Evolutionary conservation across 1,284 basidiomycete genomes (phyloP).

Genomic region (Chiua sp.): DNA sequence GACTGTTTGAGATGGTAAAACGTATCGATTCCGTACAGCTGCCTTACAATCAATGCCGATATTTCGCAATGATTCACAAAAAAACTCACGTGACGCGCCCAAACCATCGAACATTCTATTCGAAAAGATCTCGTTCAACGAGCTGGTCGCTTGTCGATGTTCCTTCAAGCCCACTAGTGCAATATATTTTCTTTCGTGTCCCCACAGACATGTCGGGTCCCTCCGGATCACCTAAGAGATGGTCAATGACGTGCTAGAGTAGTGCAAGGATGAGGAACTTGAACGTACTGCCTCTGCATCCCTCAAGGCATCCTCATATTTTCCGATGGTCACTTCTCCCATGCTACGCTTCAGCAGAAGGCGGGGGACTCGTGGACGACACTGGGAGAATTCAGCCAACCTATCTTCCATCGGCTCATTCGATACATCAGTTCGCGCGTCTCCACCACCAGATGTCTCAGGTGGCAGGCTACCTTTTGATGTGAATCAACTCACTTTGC

Average conservation of each 20-base stretch:
- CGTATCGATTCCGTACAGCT: conserved; percentile 4
- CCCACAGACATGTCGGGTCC: conserved; percentile 4
- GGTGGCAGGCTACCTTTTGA: no score
- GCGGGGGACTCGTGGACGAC: not conserved
- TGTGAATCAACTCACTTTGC: no score
- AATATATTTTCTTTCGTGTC: conserved; percentile 7
- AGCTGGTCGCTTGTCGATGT: not conserved
- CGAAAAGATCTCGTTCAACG: conserved; percentile 1
- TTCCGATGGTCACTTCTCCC: not conserved
- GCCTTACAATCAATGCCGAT: conserved; percentile 1
- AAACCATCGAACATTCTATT: not conserved
- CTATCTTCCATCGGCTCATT: no score
- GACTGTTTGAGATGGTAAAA: no score
- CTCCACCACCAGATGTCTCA: no score
- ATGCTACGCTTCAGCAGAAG: conserved; percentile 12
- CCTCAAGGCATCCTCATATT: not conserved
- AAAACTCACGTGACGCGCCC: not conserved
- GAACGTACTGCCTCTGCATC: conserved; percentile 8
- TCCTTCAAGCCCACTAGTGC: not conserved
- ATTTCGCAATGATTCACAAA: not conserved
- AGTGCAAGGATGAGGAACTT: not conserved
- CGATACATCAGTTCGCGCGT: no score
- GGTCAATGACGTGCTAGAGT: not conserved
- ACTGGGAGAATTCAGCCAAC: not conserved
- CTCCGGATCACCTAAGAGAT: conserved; percentile 11